phyloP scores from a whole-genome alignment of 495 filamentous ascomycete species.

The Opeltia flavorubescens region DNA sequence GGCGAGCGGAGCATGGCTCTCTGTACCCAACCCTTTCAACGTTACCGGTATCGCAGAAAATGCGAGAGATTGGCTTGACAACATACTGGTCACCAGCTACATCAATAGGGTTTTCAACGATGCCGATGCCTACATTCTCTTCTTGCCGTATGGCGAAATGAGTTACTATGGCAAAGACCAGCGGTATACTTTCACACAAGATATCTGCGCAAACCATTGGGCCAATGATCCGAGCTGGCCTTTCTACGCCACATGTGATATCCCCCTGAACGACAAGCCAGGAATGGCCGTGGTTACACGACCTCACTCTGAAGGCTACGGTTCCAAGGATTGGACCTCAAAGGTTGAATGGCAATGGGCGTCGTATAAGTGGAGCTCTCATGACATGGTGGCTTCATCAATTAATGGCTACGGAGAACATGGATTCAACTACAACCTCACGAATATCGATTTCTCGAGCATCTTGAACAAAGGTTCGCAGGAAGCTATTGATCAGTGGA shows the following conservation, averaged over 20 bases:
- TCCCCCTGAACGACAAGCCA: neutral
- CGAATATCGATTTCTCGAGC: neutral
- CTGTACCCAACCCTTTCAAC: neutral
- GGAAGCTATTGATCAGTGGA: neutral
- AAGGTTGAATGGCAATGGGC: neutral
- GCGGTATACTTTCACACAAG: neutral
- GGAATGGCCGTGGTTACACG: neutral
- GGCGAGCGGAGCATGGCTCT: neutral
- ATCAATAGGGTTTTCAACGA: neutral
- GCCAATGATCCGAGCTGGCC: conserved; percentile 1
- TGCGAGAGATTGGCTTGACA: neutral
- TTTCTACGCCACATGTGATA: neutral
- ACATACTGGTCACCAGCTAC: neutral
- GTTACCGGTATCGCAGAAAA: neutral
- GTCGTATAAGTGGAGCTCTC: neutral
- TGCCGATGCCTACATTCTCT: neutral
- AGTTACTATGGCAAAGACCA: neutral
- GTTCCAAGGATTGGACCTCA: neutral
- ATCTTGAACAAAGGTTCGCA: neutral
- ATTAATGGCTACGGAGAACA: neutral
- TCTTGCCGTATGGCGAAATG: neutral
- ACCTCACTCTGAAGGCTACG: neutral
- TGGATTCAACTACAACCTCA: neutral
- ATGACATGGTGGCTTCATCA: neutral
- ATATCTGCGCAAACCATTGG: neutral